Evolutionary conservation across 257 asterid genomes (phyloP).

Genomic region (Cynanchum wilfordii): DNA sequence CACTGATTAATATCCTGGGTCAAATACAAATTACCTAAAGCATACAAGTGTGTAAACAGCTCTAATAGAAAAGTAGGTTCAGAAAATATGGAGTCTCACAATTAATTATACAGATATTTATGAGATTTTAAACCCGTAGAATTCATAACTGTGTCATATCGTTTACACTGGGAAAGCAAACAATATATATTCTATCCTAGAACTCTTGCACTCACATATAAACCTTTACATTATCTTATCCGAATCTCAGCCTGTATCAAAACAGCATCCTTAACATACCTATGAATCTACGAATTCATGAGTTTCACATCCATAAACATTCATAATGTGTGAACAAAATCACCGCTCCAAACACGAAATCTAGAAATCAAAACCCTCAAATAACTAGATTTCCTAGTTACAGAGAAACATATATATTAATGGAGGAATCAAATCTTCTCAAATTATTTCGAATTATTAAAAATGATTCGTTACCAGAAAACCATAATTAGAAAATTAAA

Average conservation of each 20-base stretch:
- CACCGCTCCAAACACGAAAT: not conserved
- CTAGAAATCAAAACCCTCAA: not conserved
- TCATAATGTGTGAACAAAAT: not conserved
- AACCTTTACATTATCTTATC: not conserved
- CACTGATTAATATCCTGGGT: not conserved
- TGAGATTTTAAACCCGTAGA: not conserved
- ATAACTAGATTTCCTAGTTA: not conserved
- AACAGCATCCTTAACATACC: not conserved
- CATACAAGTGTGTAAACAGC: not conserved
- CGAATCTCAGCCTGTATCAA: not conserved
- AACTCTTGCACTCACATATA: not conserved
- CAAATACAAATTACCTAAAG: not conserved
- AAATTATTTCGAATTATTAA: not conserved
- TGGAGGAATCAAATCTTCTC: not conserved
- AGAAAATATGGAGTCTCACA: not conserved
- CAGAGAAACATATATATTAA: not conserved
- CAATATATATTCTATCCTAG: not conserved
- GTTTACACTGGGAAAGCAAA: not conserved
- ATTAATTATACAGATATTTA: not conserved
- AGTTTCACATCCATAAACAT: not conserved
- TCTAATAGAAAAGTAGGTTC: not conserved
- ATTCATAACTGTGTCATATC: not conserved
- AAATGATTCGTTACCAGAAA: not conserved
- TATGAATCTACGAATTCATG: not conserved
- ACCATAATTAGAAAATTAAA: slow-evolving; percentile 1